Evolutionary conservation across 2,329 filamentous ascomycete species (phyloP), one percentile per base, ranked within the genome.

Genomic region (Scedosporium apiospermum): DNA sequence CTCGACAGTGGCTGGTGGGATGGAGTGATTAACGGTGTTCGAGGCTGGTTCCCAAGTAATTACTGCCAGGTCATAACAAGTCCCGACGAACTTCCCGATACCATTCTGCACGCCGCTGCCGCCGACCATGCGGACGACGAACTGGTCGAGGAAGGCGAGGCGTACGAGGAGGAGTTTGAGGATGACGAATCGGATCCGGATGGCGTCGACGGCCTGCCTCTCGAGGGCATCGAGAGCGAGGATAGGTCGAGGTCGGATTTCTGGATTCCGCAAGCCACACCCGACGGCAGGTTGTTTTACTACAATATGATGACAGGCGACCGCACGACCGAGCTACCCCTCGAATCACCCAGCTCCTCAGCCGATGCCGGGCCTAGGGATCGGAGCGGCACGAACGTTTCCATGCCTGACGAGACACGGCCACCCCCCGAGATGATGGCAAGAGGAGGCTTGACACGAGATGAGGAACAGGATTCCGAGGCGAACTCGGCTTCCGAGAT

Each of bases 1-100:
- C 82, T 98, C 63, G 95, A 99, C 75, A 98, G 93, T 71, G 95
- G 95, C 63, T 99, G 95, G 95, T 99, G 95, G 95, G 95, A 99
- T 77, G 95, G 95, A 58, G 91, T 99, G 63, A 96, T 99, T 73
- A 95, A 97, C 71, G 91, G 93, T 64, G 90, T 96, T 68, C 88
- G 95, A 72, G 95, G 95, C 73, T 99, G 95, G 95, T 99, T 99
- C 74, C 95, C 95, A 44, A 98, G 93, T 81, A 99, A 99, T 75
- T 99, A 99, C 78, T 98, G 95, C 78, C 88, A 91, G 67, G 86
- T 95, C 66, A 89, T 98, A 69, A 84, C 86, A 64, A 87, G 86
- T 68, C 83, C 88, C 60, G 88, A 91, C 68, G 90, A 96, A 65
- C 80, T 88, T 34, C 82, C 84, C 51, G 87, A 90, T 62, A 77